These are phyloP conservation scores for Plenodomus biglobosus DNA, from an alignment of 2,329 filamentous ascomycete genomes.

Conservation along the genomic window DNA sequence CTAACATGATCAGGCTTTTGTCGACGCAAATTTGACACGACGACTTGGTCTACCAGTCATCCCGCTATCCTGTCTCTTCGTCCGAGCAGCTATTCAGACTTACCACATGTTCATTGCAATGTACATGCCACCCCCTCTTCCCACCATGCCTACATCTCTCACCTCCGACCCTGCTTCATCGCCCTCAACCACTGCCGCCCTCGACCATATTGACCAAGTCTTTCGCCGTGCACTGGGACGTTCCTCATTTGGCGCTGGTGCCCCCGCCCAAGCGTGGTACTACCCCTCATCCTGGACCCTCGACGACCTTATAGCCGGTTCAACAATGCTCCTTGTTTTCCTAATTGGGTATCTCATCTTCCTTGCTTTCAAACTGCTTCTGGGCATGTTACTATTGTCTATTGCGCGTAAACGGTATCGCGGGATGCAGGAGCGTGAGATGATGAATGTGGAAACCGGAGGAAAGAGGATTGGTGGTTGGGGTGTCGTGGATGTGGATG, in stretches of 20 bases:
- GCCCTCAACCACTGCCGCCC: conserved; percentile 72
- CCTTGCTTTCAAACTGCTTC: conserved; percentile 75
- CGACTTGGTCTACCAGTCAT: conserved; percentile 89
- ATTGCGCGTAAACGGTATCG: conserved; percentile 79
- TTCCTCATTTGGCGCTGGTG: conserved; percentile 60
- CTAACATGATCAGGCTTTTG: conserved; percentile 67
- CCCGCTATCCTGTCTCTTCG: conserved; percentile 90
- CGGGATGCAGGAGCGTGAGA: conserved; percentile 73
- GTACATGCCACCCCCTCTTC: conserved; percentile 73
- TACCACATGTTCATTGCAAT: conserved; percentile 98
- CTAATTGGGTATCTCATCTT: conserved; percentile 82
- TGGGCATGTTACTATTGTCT: conserved; percentile 83
- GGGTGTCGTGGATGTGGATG: conserved; percentile 83
- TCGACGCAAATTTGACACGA: conserved; percentile 84
- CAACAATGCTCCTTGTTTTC: conserved; percentile 85
- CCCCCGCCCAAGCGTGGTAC: conserved; percentile 38
- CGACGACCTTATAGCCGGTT: conserved; percentile 72
- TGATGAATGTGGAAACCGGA: conserved; percentile 60
- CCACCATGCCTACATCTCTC: conserved; percentile 66
- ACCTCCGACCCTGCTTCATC: conserved; percentile 61
- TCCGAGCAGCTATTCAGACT: conserved; percentile 89
- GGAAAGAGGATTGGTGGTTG: conserved; percentile 78
- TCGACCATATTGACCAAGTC: conserved; percentile 76
- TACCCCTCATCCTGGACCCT: conserved; percentile 55
- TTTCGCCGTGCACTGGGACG: conserved; percentile 76